Percentiles rank a stretch among this genome's conserved stretches.
Conservation (phyloP, 2,329 filamentous ascomycete genomes). For the Apiospora phragmitis region DNA sequence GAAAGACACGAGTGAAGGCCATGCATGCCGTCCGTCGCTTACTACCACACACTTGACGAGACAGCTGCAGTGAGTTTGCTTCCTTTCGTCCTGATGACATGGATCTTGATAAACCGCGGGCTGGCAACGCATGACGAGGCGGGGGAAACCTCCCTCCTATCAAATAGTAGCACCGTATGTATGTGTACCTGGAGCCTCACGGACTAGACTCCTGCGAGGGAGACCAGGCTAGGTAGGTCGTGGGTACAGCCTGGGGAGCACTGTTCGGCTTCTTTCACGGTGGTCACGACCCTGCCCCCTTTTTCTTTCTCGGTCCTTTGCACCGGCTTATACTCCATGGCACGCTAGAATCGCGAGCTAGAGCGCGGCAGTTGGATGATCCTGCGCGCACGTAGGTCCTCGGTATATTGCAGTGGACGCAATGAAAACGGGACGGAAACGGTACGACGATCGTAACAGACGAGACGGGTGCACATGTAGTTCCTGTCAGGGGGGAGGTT, state of each 20-base stretch:
- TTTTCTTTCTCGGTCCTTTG: neutral
- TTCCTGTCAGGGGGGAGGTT: neutral
- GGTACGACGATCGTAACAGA: neutral
- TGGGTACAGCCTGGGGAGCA: neutral
- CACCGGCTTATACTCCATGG: neutral
- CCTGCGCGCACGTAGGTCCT: neutral
- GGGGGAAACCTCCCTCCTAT: neutral
- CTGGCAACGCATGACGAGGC: neutral
- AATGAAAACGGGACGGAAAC: neutral
- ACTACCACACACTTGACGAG: neutral
- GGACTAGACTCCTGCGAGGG: neutral
- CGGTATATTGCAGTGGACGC: neutral
- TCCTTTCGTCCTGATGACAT: constrained; percentile 1
- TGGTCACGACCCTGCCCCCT: neutral
- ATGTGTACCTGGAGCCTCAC: neutral
- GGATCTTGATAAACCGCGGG: neutral
- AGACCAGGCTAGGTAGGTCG: neutral
- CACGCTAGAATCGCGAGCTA: neutral
- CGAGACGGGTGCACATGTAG: neutral
- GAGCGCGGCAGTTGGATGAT: neutral
- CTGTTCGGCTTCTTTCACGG: neutral
- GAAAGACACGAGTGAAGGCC: neutral
- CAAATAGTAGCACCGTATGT: neutral
- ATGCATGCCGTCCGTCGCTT: neutral
- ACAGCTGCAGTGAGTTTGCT: neutral